Base-by-base conservation (phyloP, 768 basidiomycete species). In the Boletus subcaerulescens region DNA sequence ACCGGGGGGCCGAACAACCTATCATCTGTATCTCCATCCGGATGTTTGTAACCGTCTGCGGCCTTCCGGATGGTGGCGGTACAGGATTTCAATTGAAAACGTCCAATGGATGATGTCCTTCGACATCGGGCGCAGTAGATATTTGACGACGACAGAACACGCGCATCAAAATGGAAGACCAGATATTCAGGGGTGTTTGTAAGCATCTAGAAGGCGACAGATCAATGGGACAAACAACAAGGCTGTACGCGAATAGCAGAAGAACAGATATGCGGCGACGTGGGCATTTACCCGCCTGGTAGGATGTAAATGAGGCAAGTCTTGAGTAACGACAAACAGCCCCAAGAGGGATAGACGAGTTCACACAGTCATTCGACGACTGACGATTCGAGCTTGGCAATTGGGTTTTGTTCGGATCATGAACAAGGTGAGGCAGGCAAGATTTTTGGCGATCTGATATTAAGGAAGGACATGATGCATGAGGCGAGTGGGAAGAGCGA, bases 101-200 rank as follows among this genome's bases (percentile, higher is more conserved):
- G 48, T 45, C 29, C 40, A 48, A 64, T 56, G 55, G 46, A 57
- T 56, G 59, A 38, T 33, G 47, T 54, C 48, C 47, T 61, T 63
- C 36, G 40, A 57, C 52, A 69, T 67, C 68, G 63, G 65, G 51
- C 68, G 66, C 55, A 70, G 67, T 65, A 47, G 54, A 50, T 43
- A 67, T 68, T 65, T 65, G 66, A 69, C 58, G 57, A 69, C 58
- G 58, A 65, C 54, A 46, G 45, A 66, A 69, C 69, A 70, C 71
- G 69, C 69, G 71, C 71, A 70, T 70, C 69, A 70, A 45, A 70
- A 70, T 70, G 69, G 69, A 70, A 72, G 69, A 58, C 40, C 43
- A 48, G 55, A 58, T 58, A 53, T 59, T 57, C 66, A 72, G 69
- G 65, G 64, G 60, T 56, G 59, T 55, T 50, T 56, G 50, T 57